Base-by-base conservation (phyloP, 2,329 filamentous ascomycete species). In the Trichophaea hybrida region DNA sequence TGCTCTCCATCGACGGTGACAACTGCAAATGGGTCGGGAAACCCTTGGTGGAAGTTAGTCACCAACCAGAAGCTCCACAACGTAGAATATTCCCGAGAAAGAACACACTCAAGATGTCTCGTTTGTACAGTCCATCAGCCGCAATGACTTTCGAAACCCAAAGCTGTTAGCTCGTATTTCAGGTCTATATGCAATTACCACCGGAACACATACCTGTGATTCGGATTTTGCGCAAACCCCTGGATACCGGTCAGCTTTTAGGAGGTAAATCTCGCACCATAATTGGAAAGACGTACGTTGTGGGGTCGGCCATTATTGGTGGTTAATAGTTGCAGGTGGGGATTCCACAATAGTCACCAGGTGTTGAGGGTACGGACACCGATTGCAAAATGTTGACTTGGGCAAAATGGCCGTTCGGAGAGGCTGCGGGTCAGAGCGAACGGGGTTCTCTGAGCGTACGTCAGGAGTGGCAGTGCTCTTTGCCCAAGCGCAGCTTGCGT, bases 1-100 rank as follows among this genome's bases (percentile, higher is more conserved):
- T 98, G 93, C 75, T 98, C 93, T 73, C 93, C 93, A 74, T 90
- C 91, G 74, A 97, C 83, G 60, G 93, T 98, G 68, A 90, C 91
- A 66, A 98, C 93, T 50, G 93, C 91, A 72, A 98, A 98, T 31
- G 93, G 93, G 74, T 98, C 93, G 61, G 93, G 93, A 68, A 97
- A 95, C 71, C 91, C 93, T 97, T 69, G 24, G 24, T 24, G 24
- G 24, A 24, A 24, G 24, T 24, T 3, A 24, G 24, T 24, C 24
- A 2, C 24, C 24, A 24, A 24, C 24, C 12, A 46, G 35, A 37
- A 38, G 50, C 53, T 48, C 32, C 7, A 8, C 13, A 48, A 17
- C 54, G 7, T 33, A 32, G 12, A 54, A 13, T 13, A 24, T 33
- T 51, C 6, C 61, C 58, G 65, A 60, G n/a, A 61, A 61, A 54